phyloP scores from a whole-genome alignment of 2,329 filamentous ascomycete genomes.

The Botryotinia globosa region DNA sequence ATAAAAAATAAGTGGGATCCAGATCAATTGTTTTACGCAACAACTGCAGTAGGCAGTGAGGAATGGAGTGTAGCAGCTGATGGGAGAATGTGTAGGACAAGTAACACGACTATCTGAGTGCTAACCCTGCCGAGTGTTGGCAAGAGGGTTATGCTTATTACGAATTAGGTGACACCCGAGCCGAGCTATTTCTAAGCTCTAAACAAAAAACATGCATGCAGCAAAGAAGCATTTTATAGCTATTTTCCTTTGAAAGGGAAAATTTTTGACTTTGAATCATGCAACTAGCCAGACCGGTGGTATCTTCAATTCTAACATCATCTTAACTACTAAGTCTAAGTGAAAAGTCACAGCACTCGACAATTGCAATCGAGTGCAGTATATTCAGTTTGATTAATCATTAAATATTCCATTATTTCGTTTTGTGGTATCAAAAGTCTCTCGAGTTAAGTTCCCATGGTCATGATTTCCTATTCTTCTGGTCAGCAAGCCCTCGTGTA shows the following conservation, averaged over 20 bases:
- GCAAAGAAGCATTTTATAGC: background rate
- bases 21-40: constrained; percentile 46
- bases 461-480: background rate
- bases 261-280: background rate
- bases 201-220: fast-evolving
- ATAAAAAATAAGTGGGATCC: constrained; percentile 54
- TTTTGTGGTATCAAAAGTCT: background rate
- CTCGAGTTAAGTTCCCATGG: background rate
- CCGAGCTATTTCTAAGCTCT: too few species aligned
- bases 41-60: constrained; percentile 52
- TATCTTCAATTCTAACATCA: background rate
- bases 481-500: background rate
- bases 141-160: background rate
- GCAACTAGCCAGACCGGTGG: background rate
- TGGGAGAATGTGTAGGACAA: constrained; percentile 43
- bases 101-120: background rate
- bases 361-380: background rate
- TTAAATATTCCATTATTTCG: background rate
- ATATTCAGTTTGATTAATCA: background rate
- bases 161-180: too few species aligned
- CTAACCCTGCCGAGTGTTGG: background rate
- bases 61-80: constrained; percentile 44
- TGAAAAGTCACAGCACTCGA: fast-evolving
- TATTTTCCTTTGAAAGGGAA: background rate
- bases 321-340: background rate